phyloP scores from a whole-genome alignment of 139 green algal genomes.

The Chlamydomonas sphaeroides region DNA sequence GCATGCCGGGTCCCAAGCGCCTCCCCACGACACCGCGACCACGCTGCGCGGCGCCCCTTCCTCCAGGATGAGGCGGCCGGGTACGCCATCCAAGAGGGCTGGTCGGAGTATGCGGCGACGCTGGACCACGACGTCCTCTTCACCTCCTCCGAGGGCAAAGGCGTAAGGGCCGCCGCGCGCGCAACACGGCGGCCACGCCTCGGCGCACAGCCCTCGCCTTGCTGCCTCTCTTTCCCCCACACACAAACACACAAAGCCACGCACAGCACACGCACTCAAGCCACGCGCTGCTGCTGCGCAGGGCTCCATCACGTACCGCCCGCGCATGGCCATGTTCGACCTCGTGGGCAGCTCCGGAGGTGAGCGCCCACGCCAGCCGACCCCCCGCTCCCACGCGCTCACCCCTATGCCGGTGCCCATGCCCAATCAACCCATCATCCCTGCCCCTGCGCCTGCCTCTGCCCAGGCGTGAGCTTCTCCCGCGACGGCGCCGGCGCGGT shows the following conservation, averaged over 20 bases:
- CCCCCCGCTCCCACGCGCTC: too few species aligned
- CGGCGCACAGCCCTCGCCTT: too few species aligned
- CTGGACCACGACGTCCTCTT: slow-evolving; percentile 67
- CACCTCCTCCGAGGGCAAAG: slow-evolving; percentile 37
- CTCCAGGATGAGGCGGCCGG: slow-evolving; percentile 77
- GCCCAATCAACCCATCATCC: too few species aligned
- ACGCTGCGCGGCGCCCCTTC: neutral
- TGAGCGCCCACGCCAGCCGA: too few species aligned
- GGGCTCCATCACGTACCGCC: slow-evolving; percentile 65
- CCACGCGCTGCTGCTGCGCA: slow-evolving; percentile 41
- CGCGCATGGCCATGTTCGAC: slow-evolving; percentile 75
- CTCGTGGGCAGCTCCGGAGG: slow-evolving; percentile 67
- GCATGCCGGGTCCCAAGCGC: too few species aligned
- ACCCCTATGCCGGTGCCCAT: too few species aligned
- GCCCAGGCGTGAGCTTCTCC: slow-evolving; percentile 23
- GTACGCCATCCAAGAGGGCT: slow-evolving; percentile 49
- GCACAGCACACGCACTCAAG: too few species aligned
- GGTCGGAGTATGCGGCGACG: slow-evolving; percentile 27
- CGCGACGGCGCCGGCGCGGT: neutral
- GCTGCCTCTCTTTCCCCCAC: too few species aligned
- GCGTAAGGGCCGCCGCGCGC: too few species aligned
- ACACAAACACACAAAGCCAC: too few species aligned
- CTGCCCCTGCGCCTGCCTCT: too few species aligned
- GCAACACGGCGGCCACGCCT: too few species aligned
- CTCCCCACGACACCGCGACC: neutral